Base-by-base conservation (phyloP, 768 basidiomycete species). In the Boletus fagicola region DNA sequence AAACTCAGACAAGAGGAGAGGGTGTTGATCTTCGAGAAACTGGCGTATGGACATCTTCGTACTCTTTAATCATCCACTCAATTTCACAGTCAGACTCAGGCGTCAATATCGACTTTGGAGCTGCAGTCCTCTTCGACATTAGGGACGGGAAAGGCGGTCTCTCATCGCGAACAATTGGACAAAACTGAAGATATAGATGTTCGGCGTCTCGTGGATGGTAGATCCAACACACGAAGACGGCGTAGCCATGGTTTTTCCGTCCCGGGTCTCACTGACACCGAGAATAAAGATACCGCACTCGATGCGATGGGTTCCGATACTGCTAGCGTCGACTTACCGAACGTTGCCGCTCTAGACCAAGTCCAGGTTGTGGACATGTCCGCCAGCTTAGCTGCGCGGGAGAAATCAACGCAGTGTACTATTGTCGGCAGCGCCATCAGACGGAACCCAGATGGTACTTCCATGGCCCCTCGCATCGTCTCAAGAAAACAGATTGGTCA, bases 1-100 rank as follows among this genome's bases (percentile, higher is more conserved):
- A 95, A 95, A 73, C 75, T 96, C 48, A 92, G 89, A 74, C 92
- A 94, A 69, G 94, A 97, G 67, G 92, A 92, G 59, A 83, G 94
- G 45, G 66, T 83, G 5, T 70, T 79, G 20, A 78, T 97, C 15
- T 85, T 96, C 53, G 83, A 91, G 62, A 93, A 90, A 70, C 77
- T 97, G 59, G 81, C 85, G 94, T 94, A 75, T 60, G 67, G 85
- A 28, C 30, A 33, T 26, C 26, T 54, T 50, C 26, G 13, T 40
- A 48, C 38, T 51, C 18, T 35, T 54, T 38, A 15, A 35, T 30
- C 35, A 11, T 35, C 5, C 59, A 53, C 60, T 65, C 47, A 69
- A 54, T 59, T 55, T 56, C 65, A 60, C 75, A 94, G 91, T 60
- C 82, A 88, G 75, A 87, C 83, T 40, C 94, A 95, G 75, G 84